Percentiles rank a stretch among this genome's conserved stretches.
These are phyloP conservation scores for Incumbomyces lentus DNA, from an alignment of 2,329 filamentous ascomycete genomes.

Conservation along the genomic window DNA sequence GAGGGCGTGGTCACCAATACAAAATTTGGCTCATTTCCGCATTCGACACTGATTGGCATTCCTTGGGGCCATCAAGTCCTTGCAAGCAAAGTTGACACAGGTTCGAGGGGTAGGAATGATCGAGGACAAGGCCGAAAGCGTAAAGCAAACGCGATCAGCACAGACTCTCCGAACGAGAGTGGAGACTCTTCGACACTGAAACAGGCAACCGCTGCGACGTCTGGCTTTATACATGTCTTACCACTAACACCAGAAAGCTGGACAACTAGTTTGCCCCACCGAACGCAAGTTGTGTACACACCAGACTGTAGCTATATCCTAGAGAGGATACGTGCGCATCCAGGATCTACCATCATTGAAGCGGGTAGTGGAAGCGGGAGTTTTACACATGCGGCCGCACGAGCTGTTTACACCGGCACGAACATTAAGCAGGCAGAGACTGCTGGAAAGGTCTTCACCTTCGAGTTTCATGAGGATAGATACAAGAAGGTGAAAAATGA, in stretches of 20 bases:
- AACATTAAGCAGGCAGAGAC: neutral
- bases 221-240: slow-evolving; percentile 40
- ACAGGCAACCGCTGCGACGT: slow-evolving; percentile 30
- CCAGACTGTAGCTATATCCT: slow-evolving; percentile 45
- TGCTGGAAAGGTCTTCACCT: slow-evolving; percentile 40
- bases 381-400: slow-evolving; percentile 41
- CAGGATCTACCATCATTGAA: slow-evolving; percentile 39
- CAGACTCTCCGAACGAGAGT: slow-evolving; percentile 14
- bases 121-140: slow-evolving; percentile 38
- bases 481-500: slow-evolving; percentile 33
- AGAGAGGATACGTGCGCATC: slow-evolving; percentile 37
- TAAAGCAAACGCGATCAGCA: slow-evolving; percentile 35
- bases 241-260: slow-evolving; percentile 41
- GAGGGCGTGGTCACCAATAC: slow-evolving; percentile 80
- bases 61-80: slow-evolving; percentile 89
- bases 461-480: slow-evolving; percentile 40
- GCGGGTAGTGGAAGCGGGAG: slow-evolving; percentile 43
- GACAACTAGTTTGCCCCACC: slow-evolving; percentile 41
- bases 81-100: slow-evolving; percentile 82
- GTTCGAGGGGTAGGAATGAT: slow-evolving; percentile 70
- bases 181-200: slow-evolving; percentile 19
- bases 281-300: slow-evolving; percentile 44
- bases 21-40: slow-evolving; percentile 82
- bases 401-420: slow-evolving; percentile 39
- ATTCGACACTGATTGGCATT: slow-evolving; percentile 63